A percentile compares a stretch with the other conserved stretches of the same genome.
Conservation (phyloP, 1,284 basidiomycete species). For the Hymenochaete sp. region DNA sequence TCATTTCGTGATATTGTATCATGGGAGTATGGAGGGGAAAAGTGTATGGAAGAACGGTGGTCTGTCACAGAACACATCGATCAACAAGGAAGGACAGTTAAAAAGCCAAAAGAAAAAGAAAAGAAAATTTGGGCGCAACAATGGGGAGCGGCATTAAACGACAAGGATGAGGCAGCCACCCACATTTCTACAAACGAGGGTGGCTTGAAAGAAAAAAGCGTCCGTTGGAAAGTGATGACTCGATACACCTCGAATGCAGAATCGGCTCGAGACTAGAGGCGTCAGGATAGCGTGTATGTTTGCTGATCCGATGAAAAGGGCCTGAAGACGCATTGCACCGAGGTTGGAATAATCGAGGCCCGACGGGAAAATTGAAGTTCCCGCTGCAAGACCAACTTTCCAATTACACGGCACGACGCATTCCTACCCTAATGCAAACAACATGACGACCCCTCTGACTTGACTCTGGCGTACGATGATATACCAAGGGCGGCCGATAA, state of each 20-base stretch:
- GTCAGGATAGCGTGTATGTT: too few species aligned
- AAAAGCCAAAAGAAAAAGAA: constrained; percentile 14
- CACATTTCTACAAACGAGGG: constrained; percentile 20
- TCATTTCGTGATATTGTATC: too few species aligned
- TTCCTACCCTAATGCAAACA: too few species aligned
- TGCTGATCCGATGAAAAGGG: too few species aligned
- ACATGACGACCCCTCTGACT: too few species aligned
- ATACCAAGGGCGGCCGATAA: constrained; percentile 29
- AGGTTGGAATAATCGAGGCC: constrained; percentile 10
- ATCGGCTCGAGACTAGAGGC: too few species aligned
- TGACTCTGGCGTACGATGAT: constrained; percentile 26
- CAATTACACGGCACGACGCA: constrained; percentile 3
- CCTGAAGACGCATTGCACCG: constrained; percentile 3
- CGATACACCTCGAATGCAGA: constrained; percentile 23
- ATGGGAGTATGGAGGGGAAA: too few species aligned
- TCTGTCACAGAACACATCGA: too few species aligned
- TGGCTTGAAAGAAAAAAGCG: constrained; percentile 54
- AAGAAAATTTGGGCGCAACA: constrained; percentile 29
- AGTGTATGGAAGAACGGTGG: too few species aligned
- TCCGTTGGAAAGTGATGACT: constrained; percentile 46
- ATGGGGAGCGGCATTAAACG: constrained; percentile 21
- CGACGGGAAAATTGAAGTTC: constrained; percentile 5
- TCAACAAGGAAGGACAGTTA: constrained; percentile 4
- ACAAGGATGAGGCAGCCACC: constrained; percentile 27
- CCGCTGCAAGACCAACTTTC: constrained; percentile 6